These are phyloP conservation scores for Veloboletus limbatus DNA, from an alignment of 1,284 basidiomycete genomes.

Conservation along the genomic window DNA sequence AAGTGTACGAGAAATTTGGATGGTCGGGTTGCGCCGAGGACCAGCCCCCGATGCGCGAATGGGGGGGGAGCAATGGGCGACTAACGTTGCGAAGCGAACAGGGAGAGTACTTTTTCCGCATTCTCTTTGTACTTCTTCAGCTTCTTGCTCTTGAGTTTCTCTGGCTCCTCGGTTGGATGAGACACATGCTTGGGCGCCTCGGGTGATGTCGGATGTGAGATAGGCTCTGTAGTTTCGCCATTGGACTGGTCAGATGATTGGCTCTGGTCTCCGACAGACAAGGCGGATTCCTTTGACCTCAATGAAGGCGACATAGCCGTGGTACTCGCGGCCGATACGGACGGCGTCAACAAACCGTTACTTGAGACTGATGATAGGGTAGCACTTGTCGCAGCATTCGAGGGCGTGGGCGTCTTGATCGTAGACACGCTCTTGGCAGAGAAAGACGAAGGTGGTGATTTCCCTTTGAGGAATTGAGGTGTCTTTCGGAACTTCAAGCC, in stretches of 20 bases:
- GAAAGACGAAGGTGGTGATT: slow-evolving; percentile 59
- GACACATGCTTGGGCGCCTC: slow-evolving; percentile 35
- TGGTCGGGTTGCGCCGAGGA: slow-evolving; percentile 18
- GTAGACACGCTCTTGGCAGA: slow-evolving; percentile 46
- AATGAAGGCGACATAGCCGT: slow-evolving; percentile 59
- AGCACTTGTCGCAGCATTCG: slow-evolving; percentile 46
- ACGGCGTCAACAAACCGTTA: slow-evolving; percentile 52
- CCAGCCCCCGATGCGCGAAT: slow-evolving; percentile 21
- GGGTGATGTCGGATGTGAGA: slow-evolving; percentile 24
- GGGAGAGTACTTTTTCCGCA: slow-evolving; percentile 75
- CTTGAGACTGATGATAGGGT: slow-evolving; percentile 48
- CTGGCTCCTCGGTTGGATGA: slow-evolving; percentile 40
- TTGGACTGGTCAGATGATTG: slow-evolving; percentile 71
- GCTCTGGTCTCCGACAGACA: slow-evolving; percentile 64
- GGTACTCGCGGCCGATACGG: slow-evolving; percentile 48
- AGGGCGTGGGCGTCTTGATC: slow-evolving; percentile 40
- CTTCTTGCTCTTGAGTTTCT: slow-evolving; percentile 65
- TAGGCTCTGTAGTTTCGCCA: slow-evolving; percentile 39
- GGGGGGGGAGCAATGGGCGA: background rate
- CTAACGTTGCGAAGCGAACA: slow-evolving; percentile 61
- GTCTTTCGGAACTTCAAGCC: slow-evolving; percentile 70
- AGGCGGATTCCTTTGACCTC: slow-evolving; percentile 73
- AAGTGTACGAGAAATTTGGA: slow-evolving; percentile 19
- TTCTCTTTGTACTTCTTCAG: slow-evolving; percentile 80
- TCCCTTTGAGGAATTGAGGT: slow-evolving; percentile 68